phyloP scores from a whole-genome alignment of 2,329 filamentous ascomycete genomes.

The Cryoendolithus antarcticus region DNA sequence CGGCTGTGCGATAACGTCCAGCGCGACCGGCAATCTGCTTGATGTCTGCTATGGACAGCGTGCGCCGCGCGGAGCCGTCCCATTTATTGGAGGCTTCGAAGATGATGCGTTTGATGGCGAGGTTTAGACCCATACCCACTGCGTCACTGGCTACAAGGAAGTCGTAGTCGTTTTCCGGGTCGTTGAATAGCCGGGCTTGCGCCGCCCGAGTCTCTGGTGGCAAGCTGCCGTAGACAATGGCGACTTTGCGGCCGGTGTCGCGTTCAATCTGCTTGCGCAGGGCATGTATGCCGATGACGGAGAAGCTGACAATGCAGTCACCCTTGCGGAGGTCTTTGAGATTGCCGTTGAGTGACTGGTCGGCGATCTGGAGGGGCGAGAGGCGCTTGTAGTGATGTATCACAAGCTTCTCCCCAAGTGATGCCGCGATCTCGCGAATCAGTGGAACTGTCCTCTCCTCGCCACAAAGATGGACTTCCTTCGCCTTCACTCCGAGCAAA shows the following conservation, averaged over 20 bases:
- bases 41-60: slow-evolving; percentile 61
- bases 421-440: slow-evolving; percentile 63
- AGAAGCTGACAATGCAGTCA: slow-evolving; percentile 82
- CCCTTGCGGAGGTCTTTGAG: slow-evolving; percentile 66
- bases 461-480: slow-evolving; percentile 86
- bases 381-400: slow-evolving; percentile 76
- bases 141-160: slow-evolving; percentile 88
- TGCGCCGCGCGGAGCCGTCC: slow-evolving; percentile 45
- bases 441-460: slow-evolving; percentile 73
- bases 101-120: slow-evolving; percentile 78
- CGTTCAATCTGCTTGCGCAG: slow-evolving; percentile 68
- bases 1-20: slow-evolving; percentile 68
- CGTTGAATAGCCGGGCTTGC: slow-evolving; percentile 88
- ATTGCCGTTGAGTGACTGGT: slow-evolving; percentile 49
- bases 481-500: slow-evolving; percentile 71
- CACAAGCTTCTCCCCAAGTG: slow-evolving; percentile 68
- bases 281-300: slow-evolving; percentile 65
- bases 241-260: slow-evolving; percentile 64
- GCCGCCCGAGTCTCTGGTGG: slow-evolving; percentile 87
- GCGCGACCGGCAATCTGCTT: slow-evolving; percentile 94
- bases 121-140: slow-evolving; percentile 92
- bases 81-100: slow-evolving; percentile 70
- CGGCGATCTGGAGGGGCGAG: slow-evolving; percentile 59
- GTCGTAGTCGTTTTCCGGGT: slow-evolving; percentile 90
- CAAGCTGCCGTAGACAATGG: slow-evolving; percentile 82